Conservation (phyloP, 257 asterid species). For the Solanum chaucha region DNA sequence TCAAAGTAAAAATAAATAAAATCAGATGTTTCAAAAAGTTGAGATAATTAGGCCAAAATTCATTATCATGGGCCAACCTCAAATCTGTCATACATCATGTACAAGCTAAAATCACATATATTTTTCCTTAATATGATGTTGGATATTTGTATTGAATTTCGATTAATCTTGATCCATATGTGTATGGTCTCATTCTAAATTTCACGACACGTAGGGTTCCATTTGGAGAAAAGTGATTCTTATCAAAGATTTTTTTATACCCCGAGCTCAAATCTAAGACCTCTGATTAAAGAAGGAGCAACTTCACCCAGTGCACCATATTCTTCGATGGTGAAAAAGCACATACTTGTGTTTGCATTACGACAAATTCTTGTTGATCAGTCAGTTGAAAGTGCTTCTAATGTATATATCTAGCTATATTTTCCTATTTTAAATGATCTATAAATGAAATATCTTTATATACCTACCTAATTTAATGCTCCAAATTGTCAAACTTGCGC, state of each 20-base stretch:
- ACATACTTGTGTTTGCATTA: neutral
- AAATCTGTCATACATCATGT: neutral
- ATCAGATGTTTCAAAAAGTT: neutral
- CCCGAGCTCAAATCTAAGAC: accelerated
- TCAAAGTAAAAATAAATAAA: neutral
- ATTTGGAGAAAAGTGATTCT: accelerated
- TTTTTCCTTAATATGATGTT: too few species aligned
- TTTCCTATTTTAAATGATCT: neutral
- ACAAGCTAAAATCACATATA: neutral
- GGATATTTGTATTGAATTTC: too few species aligned
- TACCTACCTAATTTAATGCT: neutral
- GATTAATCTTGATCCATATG: accelerated
- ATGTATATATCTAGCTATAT: neutral
- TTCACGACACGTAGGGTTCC: too few species aligned
- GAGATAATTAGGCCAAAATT: neutral
- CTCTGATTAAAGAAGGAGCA: too few species aligned
- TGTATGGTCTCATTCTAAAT: neutral
- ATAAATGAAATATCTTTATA: neutral
- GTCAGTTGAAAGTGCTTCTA: neutral
- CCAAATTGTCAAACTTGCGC: neutral
- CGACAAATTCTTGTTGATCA: neutral
- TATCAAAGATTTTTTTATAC: too few species aligned
- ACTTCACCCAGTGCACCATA: too few species aligned
- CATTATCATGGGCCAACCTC: neutral
- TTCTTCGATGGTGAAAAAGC: neutral